Conservation (phyloP, 164 flowering plant genomes). For the Annona cherimola region DNA sequence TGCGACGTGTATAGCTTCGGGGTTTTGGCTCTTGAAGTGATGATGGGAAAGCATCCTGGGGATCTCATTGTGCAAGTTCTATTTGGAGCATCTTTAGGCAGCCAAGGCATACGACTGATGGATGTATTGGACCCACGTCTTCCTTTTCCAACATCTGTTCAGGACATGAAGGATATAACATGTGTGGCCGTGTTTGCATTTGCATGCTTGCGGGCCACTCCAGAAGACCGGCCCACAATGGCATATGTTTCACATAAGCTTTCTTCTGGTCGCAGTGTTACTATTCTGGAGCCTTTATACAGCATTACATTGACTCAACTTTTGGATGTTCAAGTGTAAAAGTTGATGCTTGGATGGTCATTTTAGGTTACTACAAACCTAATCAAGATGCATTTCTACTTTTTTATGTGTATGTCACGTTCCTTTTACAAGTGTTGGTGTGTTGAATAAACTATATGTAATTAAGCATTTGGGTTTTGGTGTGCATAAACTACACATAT, state of each 20-base stretch:
- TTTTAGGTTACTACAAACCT: too few relatives aligned
- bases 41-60: slow-evolving; percentile 7
- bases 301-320: background rate
- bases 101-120: background rate
- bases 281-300: background rate
- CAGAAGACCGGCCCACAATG: background rate
- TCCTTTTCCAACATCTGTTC: slow-evolving; percentile 3
- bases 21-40: background rate
- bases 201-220: background rate
- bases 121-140: slow-evolving; percentile 10
- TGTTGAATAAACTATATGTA: too few relatives aligned
- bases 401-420: too few relatives aligned
- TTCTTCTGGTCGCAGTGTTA: background rate
- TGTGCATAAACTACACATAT: too few relatives aligned
- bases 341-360: too few relatives aligned
- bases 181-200: background rate
- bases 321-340: too few relatives aligned
- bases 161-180: background rate
- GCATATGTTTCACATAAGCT: background rate
- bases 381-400: too few relatives aligned
- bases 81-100: background rate
- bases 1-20: slow-evolving; percentile 7
- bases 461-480: too few relatives aligned
- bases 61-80: slow-evolving; percentile 12
- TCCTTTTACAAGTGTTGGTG: too few relatives aligned